These are phyloP conservation scores for Oryza australiensis DNA, from an alignment of 176 grass and related monocot genomes.

Conservation along the genomic window DNA sequence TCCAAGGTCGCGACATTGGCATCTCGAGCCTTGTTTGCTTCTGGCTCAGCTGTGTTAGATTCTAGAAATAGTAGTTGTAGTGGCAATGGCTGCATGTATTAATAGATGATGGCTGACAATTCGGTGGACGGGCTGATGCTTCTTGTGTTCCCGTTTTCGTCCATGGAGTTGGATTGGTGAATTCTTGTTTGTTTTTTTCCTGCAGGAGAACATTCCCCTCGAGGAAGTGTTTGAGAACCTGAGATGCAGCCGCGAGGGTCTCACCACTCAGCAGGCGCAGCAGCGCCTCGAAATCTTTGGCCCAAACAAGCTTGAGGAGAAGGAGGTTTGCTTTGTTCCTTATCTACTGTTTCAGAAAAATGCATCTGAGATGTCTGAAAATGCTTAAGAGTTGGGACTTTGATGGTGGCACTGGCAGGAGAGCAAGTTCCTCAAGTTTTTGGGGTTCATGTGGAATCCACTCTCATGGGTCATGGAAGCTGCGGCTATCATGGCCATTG, in stretches of 20 bases:
- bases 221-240: slow-evolving; percentile 83
- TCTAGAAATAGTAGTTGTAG: background rate
- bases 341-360: background rate
- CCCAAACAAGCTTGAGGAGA: slow-evolving; percentile 77
- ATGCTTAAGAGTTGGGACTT: background rate
- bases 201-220: slow-evolving; percentile 73
- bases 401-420: slow-evolving; percentile 59
- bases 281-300: slow-evolving; percentile 66
- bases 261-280: slow-evolving; percentile 43
- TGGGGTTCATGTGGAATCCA: slow-evolving; percentile 90
- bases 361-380: background rate
- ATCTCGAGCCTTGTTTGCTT: background rate
- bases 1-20: background rate
- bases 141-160: background rate
- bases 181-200: background rate
- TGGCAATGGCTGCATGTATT: background rate
- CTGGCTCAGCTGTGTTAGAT: background rate
- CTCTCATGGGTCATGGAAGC: slow-evolving; percentile 83
- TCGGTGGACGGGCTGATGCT: background rate
- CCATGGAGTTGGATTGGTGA: background rate
- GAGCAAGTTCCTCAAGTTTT: slow-evolving; percentile 78
- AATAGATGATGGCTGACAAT: background rate
- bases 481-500: slow-evolving; percentile 83
- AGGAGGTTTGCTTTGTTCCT: slow-evolving; percentile 41
- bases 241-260: slow-evolving; percentile 61